A percentile compares a stretch with the other conserved stretches of the same genome.
phyloP scores from a whole-genome alignment of 768 basidiomycete genomes.

The Auricularia sp. region DNA sequence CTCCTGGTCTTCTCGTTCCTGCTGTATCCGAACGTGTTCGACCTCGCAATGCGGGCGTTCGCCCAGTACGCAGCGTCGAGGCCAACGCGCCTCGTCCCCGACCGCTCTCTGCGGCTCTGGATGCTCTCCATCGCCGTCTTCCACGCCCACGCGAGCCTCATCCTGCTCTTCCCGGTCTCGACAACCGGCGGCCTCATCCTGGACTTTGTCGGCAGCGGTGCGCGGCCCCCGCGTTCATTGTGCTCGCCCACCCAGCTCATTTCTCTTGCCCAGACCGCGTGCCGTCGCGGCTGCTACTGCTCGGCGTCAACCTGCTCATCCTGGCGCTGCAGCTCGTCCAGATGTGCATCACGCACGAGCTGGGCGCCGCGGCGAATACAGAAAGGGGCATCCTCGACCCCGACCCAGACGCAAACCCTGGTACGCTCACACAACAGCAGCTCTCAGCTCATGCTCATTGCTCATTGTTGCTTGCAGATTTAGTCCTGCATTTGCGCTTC shows the following conservation, averaged over 20 bases:
- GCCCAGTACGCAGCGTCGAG: not conserved
- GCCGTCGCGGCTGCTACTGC: not conserved
- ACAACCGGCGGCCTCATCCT: not conserved
- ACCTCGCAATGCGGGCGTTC: not conserved
- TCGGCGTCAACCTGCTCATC: not conserved
- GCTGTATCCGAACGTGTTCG: not conserved
- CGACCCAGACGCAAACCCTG: not conserved
- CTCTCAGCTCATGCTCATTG: not conserved
- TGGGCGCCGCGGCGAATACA: not conserved
- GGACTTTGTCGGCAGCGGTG: not conserved
- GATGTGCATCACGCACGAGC: not conserved
- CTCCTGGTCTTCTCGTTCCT: not conserved
- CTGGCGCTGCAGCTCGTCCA: not conserved
- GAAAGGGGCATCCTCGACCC: not conserved
- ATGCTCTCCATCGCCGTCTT: not conserved
- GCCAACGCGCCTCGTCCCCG: not conserved
- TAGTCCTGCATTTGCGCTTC: not conserved
- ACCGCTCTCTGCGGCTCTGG: not conserved
- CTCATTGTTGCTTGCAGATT: not conserved
- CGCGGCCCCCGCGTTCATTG: not conserved
- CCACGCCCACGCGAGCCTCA: not conserved
- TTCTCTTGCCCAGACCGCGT: not conserved
- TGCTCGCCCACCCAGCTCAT: not conserved
- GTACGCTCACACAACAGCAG: not conserved
- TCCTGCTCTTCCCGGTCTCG: not conserved